phyloP scores from a whole-genome alignment of 2,329 filamentous ascomycete species.

The Aureobasidium vineae region DNA sequence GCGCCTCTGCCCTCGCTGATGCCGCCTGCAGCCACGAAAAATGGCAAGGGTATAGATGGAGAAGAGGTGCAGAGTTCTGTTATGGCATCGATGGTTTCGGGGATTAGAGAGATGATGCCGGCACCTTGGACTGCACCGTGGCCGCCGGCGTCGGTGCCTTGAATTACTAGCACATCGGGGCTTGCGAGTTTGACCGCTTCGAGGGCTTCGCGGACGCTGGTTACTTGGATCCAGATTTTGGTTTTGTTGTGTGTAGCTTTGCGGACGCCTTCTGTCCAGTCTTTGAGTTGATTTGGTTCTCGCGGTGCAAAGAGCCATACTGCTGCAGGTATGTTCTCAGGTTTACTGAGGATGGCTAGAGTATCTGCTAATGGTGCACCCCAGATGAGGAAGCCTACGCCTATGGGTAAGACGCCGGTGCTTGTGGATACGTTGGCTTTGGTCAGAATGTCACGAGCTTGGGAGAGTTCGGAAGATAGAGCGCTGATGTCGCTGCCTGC shows the following conservation, averaged over 20 bases:
- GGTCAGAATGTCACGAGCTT: constrained; percentile 32
- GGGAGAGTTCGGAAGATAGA: constrained; percentile 34
- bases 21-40: constrained; percentile 56
- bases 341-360: constrained; percentile 51
- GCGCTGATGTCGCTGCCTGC: constrained; percentile 40
- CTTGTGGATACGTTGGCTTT: background rate
- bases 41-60: constrained; percentile 30
- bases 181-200: constrained; percentile 47
- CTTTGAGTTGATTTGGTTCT: constrained; percentile 41
- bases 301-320: constrained; percentile 66
- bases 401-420: constrained; percentile 49
- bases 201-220: constrained; percentile 57
- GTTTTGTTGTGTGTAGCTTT: constrained; percentile 38
- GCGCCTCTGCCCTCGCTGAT: constrained; percentile 56
- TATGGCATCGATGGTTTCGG: constrained; percentile 55
- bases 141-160: constrained; percentile 64
- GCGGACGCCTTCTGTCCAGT: constrained; percentile 38
- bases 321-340: constrained; percentile 55
- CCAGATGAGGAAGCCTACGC: constrained; percentile 62
- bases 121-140: constrained; percentile 59
- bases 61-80: constrained; percentile 28
- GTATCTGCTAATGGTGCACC: constrained; percentile 43
- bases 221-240: constrained; percentile 60
- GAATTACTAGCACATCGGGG: constrained; percentile 59
- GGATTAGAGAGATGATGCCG: constrained; percentile 57